Conservation (phyloP, 2,329 filamentous ascomycete genomes). For the Phyllosticta paracitricarpa region DNA sequence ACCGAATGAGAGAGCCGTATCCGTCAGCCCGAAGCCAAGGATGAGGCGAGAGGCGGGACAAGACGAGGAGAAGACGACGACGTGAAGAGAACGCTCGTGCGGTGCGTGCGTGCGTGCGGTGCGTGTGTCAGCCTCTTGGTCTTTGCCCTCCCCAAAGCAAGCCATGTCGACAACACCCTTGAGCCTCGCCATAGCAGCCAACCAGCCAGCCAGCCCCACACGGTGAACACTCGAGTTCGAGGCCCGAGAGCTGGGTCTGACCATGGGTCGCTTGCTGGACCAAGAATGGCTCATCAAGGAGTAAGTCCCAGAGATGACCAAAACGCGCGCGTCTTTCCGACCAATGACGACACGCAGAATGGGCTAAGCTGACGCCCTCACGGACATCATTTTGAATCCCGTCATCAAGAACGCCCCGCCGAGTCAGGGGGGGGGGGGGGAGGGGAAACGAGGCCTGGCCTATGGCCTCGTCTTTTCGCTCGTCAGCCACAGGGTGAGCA, state of each 20-base stretch:
- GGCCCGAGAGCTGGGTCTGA: not conserved
- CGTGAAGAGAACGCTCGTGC: not conserved
- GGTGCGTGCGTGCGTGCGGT: not conserved
- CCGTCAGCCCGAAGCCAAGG: not conserved
- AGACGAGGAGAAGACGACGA: not conserved
- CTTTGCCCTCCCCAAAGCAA: not conserved
- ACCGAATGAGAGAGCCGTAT: not conserved
- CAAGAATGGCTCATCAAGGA: constrained; percentile 5
- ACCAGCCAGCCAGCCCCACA: not conserved
- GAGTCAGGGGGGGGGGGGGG: not conserved
- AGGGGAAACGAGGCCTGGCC: not conserved
- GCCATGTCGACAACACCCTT: not conserved
- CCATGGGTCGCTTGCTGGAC: not conserved
- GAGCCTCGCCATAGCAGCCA: not conserved
- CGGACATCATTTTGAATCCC: not conserved
- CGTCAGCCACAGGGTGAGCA: not conserved
- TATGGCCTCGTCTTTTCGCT: not conserved
- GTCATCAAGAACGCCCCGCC: not conserved
- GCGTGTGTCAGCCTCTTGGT: constrained; percentile 1
- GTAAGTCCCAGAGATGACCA: not conserved
- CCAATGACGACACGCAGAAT: not conserved
- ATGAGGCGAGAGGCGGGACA: not conserved
- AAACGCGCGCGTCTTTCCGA: not conserved
- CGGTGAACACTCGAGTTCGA: constrained; percentile 6
- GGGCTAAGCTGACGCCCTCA: not conserved